Evolutionary conservation across 2,329 filamentous ascomycete species (phyloP).

Genomic region (Alternaria gansuensis): DNA sequence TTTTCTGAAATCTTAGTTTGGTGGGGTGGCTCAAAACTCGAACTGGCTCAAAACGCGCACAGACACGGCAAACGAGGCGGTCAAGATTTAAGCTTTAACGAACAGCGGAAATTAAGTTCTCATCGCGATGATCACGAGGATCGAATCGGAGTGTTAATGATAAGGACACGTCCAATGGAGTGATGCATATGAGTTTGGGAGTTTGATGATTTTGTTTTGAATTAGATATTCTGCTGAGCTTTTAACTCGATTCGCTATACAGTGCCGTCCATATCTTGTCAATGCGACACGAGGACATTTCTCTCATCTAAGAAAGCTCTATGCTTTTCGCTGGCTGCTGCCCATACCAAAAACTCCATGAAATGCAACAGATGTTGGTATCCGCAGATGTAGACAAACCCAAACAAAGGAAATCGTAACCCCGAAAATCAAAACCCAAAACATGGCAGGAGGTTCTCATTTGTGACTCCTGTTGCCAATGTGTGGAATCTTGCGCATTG

Average conservation of each 20-base stretch:
- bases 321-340: slow-evolving; percentile 7
- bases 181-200: neutral
- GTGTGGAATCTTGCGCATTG: neutral
- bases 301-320: slow-evolving; percentile 8
- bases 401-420: slow-evolving; percentile 18
- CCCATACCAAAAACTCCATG: slow-evolving; percentile 12
- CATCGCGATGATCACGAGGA: neutral
- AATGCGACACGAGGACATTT: slow-evolving; percentile 6
- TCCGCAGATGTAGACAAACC: slow-evolving; percentile 12
- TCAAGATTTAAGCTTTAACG: neutral
- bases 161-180: neutral
- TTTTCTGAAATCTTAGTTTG: no score
- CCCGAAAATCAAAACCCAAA: slow-evolving; percentile 1
- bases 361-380: slow-evolving; percentile 17
- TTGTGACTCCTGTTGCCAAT: slow-evolving; percentile 9
- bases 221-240: slow-evolving; percentile 13
- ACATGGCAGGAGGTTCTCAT: slow-evolving; percentile 21
- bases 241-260: slow-evolving; percentile 9
- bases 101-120: neutral
- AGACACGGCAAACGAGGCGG: slow-evolving; percentile 3
- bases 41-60: no score
- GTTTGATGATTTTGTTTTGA: slow-evolving; percentile 4
- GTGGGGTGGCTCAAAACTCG: no score
- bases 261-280: slow-evolving; percentile 9
- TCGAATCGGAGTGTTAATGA: neutral